These are phyloP conservation scores for Talaromyces thailandensis DNA, from an alignment of 495 filamentous ascomycete species.

Conservation along the genomic window DNA sequence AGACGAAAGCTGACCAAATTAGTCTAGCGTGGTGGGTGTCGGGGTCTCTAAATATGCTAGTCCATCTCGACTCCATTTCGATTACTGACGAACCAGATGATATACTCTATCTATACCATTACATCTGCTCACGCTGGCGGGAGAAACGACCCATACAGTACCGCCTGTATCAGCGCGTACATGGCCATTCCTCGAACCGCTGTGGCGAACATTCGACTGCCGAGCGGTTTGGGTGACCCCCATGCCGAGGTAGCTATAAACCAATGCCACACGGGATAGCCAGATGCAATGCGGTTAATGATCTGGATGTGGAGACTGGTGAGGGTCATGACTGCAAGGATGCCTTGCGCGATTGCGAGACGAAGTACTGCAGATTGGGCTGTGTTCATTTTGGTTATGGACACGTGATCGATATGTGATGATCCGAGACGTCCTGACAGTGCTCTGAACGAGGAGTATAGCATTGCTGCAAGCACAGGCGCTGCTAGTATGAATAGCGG, in stretches of 20 bases:
- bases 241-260: conserved; percentile 47
- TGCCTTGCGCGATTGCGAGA: conserved; percentile 58
- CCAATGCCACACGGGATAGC: conserved; percentile 86
- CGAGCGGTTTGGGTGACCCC: conserved; percentile 1
- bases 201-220: conserved; percentile 11
- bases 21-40: conserved; percentile 1
- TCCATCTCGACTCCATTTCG: neutral
- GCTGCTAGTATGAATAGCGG: conserved; percentile 79
- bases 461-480: conserved; percentile 67
- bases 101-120: neutral
- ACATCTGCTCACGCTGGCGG: conserved; percentile 62
- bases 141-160: conserved; percentile 83
- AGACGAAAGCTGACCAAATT: neutral
- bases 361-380: conserved; percentile 41
- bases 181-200: conserved; percentile 61
- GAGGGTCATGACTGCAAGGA: conserved; percentile 62
- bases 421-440: conserved; percentile 16
- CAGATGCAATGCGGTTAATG: conserved; percentile 79
- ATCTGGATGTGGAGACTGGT: conserved; percentile 89
- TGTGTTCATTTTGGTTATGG: conserved; percentile 11
- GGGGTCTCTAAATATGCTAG: neutral
- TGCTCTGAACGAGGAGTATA: conserved; percentile 48
- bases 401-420: conserved; percentile 10
- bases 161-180: conserved; percentile 74
- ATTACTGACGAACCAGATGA: neutral